Conservation (phyloP, 2,329 filamentous ascomycete genomes). For the Diaporthe capsici region DNA sequence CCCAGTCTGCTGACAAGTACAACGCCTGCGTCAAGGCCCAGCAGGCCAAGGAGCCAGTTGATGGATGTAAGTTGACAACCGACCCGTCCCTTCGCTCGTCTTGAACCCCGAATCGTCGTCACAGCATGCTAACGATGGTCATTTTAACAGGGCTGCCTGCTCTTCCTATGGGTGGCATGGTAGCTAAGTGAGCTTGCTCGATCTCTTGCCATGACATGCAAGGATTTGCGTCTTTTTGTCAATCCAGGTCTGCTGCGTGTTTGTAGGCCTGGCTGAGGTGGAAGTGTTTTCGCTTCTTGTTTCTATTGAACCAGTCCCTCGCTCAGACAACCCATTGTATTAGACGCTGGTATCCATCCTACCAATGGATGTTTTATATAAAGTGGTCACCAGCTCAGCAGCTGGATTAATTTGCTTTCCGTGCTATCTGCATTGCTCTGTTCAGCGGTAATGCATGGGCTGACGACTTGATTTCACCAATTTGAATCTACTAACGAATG, state of each 20-base stretch:
- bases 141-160: constrained; percentile 48
- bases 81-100: background rate
- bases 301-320: constrained; percentile 12
- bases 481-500: too few species aligned
- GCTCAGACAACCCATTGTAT: background rate
- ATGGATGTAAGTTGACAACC: constrained; percentile 58
- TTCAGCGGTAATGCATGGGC: too few species aligned
- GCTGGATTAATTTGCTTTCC: too few species aligned
- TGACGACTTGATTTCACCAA: background rate
- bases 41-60: constrained; percentile 63
- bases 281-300: background rate
- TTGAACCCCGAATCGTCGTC: background rate
- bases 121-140: background rate
- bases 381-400: background rate
- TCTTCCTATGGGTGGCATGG: constrained; percentile 52
- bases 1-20: constrained; percentile 60
- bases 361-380: background rate
- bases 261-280: background rate
- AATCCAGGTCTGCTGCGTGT: background rate
- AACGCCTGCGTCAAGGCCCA: constrained; percentile 62
- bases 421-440: background rate
- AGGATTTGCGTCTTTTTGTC: background rate
- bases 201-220: background rate
- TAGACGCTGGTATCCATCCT: background rate
- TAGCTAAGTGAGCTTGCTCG: constrained; percentile 43